Evolutionary conservation across 352 stramenopile genomes (phyloP), one percentile per base, ranked within the genome.

Genomic region (Phytopythium chamaehyphon): DNA sequence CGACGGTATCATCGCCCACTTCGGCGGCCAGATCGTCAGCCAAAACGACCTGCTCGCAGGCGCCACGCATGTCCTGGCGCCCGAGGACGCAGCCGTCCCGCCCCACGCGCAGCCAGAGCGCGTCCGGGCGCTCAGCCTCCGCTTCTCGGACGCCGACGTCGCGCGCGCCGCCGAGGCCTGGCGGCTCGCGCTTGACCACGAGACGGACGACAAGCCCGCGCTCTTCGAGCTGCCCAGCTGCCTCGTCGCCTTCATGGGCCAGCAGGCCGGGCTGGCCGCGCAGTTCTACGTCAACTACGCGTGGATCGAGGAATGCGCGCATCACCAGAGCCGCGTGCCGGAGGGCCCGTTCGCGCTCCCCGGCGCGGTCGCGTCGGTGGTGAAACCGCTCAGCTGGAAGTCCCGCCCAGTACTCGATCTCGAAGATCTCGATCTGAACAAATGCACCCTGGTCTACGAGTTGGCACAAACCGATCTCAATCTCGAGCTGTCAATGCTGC

Each of bases 271-370:
- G 1, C 48, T 93, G n/a, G 44, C 62, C 3, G 67, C 64, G 57
- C 81, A 86, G 37, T 58, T 86, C 33, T 68, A 83, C 47, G 69
- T 95, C 31, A 90, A 71, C 40, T 88, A 87, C 59, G 73, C 56
- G 24, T 95, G 84, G 84, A 83, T 95, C 54, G 80, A 95, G 59
- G 81, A 93, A 50, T 93, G 78, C 44, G 64, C 91, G 18, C 61
- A 60, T 6, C 67, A 66, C 12, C 84, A 87, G 35, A 66, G 54
- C 38, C 64, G 65, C 18, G 69, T 89, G 0, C 64, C 69, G 8
- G 84, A 94, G 65, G 66, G 56, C 6, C 52, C 63, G 31, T 89
- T 85, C 60, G 59, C 64, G 40, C 57, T 54, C 11, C 54, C 38
- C 18, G 42, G 21, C n/a, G 21, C 40, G 3, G 44, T 40, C 22